These are phyloP conservation scores for Usnea hakonensis DNA, from an alignment of 495 filamentous ascomycete genomes.

Conservation along the genomic window DNA sequence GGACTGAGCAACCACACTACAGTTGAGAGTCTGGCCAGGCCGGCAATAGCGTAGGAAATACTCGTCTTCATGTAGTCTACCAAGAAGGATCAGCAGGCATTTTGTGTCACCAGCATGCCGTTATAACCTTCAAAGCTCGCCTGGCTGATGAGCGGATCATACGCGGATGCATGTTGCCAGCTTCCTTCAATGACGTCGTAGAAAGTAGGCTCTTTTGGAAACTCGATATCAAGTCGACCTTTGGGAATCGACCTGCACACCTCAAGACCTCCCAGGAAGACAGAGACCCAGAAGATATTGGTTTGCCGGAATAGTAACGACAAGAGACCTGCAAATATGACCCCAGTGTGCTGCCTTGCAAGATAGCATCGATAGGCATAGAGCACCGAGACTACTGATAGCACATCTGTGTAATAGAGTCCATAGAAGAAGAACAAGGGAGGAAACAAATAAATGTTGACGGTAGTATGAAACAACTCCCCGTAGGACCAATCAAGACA, in stretches of 20 bases:
- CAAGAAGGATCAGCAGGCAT: conserved; percentile 23
- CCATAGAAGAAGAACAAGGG: conserved; percentile 91
- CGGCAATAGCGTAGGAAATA: conserved; percentile 52
- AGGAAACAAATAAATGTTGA: conserved; percentile 84
- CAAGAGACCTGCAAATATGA: conserved; percentile 42
- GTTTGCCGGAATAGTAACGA: conserved; percentile 80
- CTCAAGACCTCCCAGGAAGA: conserved; percentile 75
- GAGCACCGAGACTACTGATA: conserved; percentile 53
- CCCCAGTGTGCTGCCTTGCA: conserved; percentile 16
- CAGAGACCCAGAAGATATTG: conserved; percentile 90
- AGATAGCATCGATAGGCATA: conserved; percentile 58
- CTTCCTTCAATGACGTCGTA: conserved; percentile 13
- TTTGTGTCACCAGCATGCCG: not conserved
- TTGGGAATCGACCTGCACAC: conserved; percentile 40
- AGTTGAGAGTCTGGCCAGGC: conserved; percentile 43
- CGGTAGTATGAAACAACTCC: conserved; percentile 49
- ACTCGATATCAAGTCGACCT: conserved; percentile 20
- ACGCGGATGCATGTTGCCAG: conserved; percentile 37
- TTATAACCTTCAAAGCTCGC: conserved; percentile 49
- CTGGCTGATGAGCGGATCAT: conserved; percentile 54
- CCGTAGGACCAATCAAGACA: not conserved
- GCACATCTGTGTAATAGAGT: conserved; percentile 88
- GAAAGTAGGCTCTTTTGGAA: not conserved
- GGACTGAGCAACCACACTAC: conserved; percentile 50
- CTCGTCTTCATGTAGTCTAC: conserved; percentile 53